These are phyloP conservation scores for Didymella pinodella DNA, from an alignment of 2,329 filamentous ascomycete species.

Conservation along the genomic window DNA sequence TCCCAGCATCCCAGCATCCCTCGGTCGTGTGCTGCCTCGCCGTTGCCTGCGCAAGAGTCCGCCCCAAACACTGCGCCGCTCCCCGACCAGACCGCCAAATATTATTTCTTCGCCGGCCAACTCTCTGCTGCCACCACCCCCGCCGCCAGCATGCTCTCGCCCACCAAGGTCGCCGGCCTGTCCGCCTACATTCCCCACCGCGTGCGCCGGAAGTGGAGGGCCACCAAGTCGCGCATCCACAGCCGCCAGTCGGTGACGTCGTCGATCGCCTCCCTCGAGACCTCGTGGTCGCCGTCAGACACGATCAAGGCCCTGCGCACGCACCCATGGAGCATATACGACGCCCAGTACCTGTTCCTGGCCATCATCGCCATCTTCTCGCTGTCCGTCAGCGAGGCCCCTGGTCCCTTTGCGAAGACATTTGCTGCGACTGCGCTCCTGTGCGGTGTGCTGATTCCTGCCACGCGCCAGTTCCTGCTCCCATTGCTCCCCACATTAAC, in stretches of 20 bases:
- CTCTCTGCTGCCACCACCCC: constrained; percentile 39
- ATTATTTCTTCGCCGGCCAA: constrained; percentile 1
- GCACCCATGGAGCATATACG: constrained; percentile 82
- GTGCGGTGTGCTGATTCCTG: constrained; percentile 77
- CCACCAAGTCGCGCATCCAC: constrained; percentile 68
- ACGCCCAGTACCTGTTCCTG: constrained; percentile 83
- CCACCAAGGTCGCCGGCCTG: constrained; percentile 56
- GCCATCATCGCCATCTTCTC: constrained; percentile 81
- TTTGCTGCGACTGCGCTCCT: constrained; percentile 72
- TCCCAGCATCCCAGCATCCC: constrained; percentile 31
- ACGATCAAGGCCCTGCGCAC: constrained; percentile 77
- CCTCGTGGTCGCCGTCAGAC: constrained; percentile 81
- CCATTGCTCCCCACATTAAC: constrained; percentile 84
- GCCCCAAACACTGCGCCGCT: constrained; percentile 16
- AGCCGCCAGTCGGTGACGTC: constrained; percentile 72
- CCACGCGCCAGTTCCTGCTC: constrained; percentile 89
- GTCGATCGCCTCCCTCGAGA: constrained; percentile 78
- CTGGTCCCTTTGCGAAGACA: constrained; percentile 81
- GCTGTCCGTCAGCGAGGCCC: constrained; percentile 78
- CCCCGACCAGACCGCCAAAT: constrained; percentile 38
- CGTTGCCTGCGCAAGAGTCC: constrained; percentile 16
- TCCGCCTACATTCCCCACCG: constrained; percentile 67
- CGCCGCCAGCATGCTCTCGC: constrained; percentile 50
- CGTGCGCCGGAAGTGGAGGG: constrained; percentile 70
- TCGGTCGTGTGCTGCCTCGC: constrained; percentile 36